A percentile compares a stretch with the other conserved stretches of the same genome.
These are phyloP conservation scores for Lichtheimia ramosa DNA, from an alignment of 371 early-diverging fungal genomes.

Conservation along the genomic window DNA sequence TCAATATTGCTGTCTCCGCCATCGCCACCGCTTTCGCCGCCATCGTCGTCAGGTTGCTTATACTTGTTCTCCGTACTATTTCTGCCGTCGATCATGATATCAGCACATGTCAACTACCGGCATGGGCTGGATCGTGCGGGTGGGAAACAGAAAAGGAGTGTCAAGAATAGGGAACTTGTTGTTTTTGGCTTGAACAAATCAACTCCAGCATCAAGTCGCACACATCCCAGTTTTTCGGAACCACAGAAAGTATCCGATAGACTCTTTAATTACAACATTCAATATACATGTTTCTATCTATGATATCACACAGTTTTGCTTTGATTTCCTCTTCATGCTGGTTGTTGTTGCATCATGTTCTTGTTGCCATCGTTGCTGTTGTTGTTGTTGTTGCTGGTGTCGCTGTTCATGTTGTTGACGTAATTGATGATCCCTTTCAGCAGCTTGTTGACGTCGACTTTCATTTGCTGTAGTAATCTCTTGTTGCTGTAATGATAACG, in stretches of 20 bases:
- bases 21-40: background rate
- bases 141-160: background rate
- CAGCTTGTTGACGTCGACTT: background rate
- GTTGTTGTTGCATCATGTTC: background rate
- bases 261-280: too few relatives aligned
- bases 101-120: slow-evolving; percentile 12
- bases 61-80: slow-evolving; percentile 5
- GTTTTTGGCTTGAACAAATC: too few relatives aligned
- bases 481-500: slow-evolving; percentile 58
- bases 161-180: slow-evolving; percentile 1
- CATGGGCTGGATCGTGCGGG: slow-evolving; percentile 1
- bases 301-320: too few relatives aligned
- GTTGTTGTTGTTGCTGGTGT: background rate
- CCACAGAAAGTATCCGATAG: too few relatives aligned
- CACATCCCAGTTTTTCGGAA: too few relatives aligned
- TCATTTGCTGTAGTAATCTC: slow-evolving; percentile 26
- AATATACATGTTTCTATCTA: too few relatives aligned
- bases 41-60: background rate
- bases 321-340: background rate
- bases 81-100: slow-evolving; percentile 11
- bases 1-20: background rate
- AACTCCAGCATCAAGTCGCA: too few relatives aligned
- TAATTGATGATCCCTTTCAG: background rate
- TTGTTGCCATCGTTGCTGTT: background rate
- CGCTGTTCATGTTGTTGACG: slow-evolving; percentile 1